phyloP scores from a whole-genome alignment of 1,139 yeast genomes.

The Nakaseomyces bracarensis region DNA sequence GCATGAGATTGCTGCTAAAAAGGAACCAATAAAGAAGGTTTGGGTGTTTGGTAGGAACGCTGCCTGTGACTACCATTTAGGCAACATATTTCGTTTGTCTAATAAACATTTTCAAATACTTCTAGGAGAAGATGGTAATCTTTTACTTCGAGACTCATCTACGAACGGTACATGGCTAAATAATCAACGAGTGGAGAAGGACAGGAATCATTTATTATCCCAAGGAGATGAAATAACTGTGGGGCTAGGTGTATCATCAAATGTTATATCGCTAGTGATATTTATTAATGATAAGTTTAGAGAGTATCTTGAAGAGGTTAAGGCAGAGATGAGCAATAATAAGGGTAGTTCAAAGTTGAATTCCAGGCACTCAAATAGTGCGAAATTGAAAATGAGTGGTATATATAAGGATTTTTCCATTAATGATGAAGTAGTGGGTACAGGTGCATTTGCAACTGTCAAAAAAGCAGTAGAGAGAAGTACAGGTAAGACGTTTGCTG shows the following conservation, averaged over 20 bases:
- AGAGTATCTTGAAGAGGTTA: slow-evolving; percentile 16
- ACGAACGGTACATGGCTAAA: slow-evolving; percentile 92
- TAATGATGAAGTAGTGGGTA: slow-evolving; percentile 79
- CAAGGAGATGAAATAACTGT: slow-evolving; percentile 91
- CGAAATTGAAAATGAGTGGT: slow-evolving; percentile 32
- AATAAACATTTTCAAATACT: slow-evolving; percentile 71
- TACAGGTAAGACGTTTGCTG: slow-evolving; percentile 82
- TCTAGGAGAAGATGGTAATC: slow-evolving; percentile 44
- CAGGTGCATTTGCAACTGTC: slow-evolving; percentile 95
- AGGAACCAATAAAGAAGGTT: slow-evolving; percentile 33
- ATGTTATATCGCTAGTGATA: slow-evolving; percentile 67
- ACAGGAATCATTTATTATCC: slow-evolving; percentile 71
- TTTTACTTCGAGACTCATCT: slow-evolving; percentile 61
- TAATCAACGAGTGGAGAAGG: slow-evolving; percentile 61
- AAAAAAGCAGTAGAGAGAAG: slow-evolving; percentile 79
- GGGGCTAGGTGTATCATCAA: slow-evolving; percentile 77
- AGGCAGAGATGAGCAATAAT: not conserved
- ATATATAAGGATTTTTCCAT: slow-evolving; percentile 70
- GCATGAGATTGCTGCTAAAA: slow-evolving; percentile 27
- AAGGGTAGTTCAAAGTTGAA: slow-evolving; percentile 9
- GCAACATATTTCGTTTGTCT: slow-evolving; percentile 61
- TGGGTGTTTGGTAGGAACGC: slow-evolving; percentile 78
- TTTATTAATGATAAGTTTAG: slow-evolving; percentile 40
- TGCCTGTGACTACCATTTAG: slow-evolving; percentile 54
- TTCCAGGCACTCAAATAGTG: slow-evolving; percentile 4